Conservation (phyloP, 2,329 filamentous ascomycete genomes). For the Sporothrix schenckii region DNA sequence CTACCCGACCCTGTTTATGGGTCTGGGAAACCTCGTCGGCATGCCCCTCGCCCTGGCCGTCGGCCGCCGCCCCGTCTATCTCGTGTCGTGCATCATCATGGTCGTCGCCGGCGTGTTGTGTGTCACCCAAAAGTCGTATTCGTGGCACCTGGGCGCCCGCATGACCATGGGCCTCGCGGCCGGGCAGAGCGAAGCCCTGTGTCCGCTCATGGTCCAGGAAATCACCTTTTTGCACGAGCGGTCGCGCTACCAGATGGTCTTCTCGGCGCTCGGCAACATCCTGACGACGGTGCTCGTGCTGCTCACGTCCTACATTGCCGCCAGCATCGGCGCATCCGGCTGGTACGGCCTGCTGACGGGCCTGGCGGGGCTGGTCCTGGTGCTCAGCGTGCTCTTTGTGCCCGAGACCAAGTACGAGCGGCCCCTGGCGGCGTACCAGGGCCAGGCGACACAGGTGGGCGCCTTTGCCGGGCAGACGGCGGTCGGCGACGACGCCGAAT, state of each 20-base stretch:
- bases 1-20: not conserved
- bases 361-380: not conserved
- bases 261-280: slow-evolving; percentile 1
- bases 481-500: not conserved
- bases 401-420: slow-evolving; percentile 14
- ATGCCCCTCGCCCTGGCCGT: slow-evolving; percentile 5
- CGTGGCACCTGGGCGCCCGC: slow-evolving; percentile 1
- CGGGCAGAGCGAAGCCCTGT: not conserved
- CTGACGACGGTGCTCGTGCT: not conserved
- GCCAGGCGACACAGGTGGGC: not conserved
- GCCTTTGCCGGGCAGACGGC: slow-evolving; percentile 3
- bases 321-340: not conserved
- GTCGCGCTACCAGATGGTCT: slow-evolving; percentile 9
- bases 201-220: not conserved
- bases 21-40: slow-evolving; percentile 5
- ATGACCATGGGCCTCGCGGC: not conserved
- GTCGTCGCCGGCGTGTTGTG: not conserved
- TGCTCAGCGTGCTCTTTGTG: not conserved
- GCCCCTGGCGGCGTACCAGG: slow-evolving; percentile 3
- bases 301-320: slow-evolving; percentile 11
- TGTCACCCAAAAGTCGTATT: slow-evolving; percentile 10
- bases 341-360: not conserved
- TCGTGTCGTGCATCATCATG: not conserved
- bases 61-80: slow-evolving; percentile 1
- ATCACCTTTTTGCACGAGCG: not conserved